phyloP scores from a whole-genome alignment of 108 stramenopile genomes.

The Poteriospumella lacustris region DNA sequence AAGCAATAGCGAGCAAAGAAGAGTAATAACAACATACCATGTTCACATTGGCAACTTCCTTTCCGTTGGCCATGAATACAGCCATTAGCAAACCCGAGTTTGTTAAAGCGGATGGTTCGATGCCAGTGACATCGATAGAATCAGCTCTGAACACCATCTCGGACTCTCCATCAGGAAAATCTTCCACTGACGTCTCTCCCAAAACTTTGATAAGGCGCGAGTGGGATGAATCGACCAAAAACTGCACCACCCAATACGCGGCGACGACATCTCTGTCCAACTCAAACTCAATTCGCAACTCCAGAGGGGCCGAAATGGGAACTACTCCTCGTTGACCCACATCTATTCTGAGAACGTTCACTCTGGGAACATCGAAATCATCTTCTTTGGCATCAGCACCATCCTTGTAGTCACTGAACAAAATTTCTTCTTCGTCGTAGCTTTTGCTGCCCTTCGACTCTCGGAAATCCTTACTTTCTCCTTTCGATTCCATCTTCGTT shows the following conservation, averaged over 20 bases:
- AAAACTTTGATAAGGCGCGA: neutral
- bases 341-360: neutral
- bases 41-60: conserved; percentile 19
- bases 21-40: conserved; percentile 20
- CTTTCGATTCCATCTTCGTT: no score
- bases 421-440: no score
- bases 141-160: conserved; percentile 13
- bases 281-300: neutral
- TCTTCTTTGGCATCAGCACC: neutral
- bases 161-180: conserved; percentile 16
- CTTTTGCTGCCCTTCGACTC: no score
- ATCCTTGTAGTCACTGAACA: no score
- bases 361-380: neutral
- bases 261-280: conserved; percentile 19
- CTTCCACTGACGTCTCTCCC: conserved; percentile 17
- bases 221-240: conserved; percentile 15
- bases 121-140: conserved; percentile 2
- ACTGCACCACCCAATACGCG: neutral
- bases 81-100: conserved; percentile 26
- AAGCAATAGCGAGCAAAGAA: neutral
- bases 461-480: no score
- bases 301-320: neutral
- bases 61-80: neutral
- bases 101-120: conserved; percentile 15
- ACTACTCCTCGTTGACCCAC: neutral